Conservation (phyloP, 495 filamentous ascomycete genomes). For the Lasiosphaeria miniovina region DNA sequence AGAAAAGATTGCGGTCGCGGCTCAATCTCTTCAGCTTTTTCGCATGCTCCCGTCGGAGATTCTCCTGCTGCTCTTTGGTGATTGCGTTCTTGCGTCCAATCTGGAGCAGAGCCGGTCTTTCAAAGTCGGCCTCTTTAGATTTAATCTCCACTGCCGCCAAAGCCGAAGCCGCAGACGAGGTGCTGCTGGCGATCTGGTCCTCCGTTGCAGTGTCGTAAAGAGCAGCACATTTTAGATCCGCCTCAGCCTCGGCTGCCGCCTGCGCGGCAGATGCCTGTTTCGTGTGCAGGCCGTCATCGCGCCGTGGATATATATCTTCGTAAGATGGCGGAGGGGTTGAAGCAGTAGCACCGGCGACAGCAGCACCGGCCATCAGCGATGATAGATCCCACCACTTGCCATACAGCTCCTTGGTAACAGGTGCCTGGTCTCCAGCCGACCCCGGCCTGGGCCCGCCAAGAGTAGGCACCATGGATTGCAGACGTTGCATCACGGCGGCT, state of each 20-base stretch:
- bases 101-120: conserved; percentile 42
- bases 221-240: conserved; percentile 65
- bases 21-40: conserved; percentile 70
- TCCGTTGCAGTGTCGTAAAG: conserved; percentile 43
- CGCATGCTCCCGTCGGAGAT: conserved; percentile 67
- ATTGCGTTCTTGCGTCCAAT: conserved; percentile 51
- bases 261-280: conserved; percentile 61
- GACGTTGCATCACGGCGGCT: conserved; percentile 62
- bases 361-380: conserved; percentile 34
- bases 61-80: conserved; percentile 72
- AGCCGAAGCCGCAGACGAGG: too few species aligned
- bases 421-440: conserved; percentile 30
- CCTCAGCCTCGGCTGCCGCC: conserved; percentile 61
- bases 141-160: too few species aligned
- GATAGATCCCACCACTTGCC: conserved; percentile 69
- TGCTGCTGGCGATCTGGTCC: too few species aligned
- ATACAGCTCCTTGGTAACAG: conserved; percentile 50
- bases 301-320: conserved; percentile 69
- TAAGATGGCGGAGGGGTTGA: conserved; percentile 67
- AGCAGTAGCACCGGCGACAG: background rate
- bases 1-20: conserved; percentile 76
- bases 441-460: conserved; percentile 42
- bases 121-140: too few species aligned
- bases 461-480: conserved; percentile 70
- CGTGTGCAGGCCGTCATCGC: conserved; percentile 33